Evolutionary conservation across 306 rosid genomes (phyloP).

Genomic region (Hippophae tibetana): DNA sequence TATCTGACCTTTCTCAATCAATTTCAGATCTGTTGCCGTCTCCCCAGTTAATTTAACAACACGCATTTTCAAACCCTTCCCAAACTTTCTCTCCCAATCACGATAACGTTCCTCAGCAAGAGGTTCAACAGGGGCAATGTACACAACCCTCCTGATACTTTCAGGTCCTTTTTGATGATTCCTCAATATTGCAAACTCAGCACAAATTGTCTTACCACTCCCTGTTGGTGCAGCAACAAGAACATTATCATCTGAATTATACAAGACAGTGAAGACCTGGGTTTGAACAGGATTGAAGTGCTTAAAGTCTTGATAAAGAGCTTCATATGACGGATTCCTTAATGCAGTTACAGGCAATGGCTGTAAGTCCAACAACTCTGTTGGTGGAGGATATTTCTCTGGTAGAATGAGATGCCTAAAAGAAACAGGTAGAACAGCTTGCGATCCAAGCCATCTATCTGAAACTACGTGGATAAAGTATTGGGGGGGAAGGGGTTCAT

Average conservation of each 20-base stretch:
- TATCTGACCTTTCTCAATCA: conserved; percentile 83
- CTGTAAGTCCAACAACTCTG: conserved; percentile 84
- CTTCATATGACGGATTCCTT: conserved; percentile 68
- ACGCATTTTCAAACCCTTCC: conserved; percentile 46
- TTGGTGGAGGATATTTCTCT: conserved; percentile 89
- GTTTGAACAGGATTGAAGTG: conserved; percentile 97
- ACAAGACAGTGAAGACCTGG: conserved; percentile 79
- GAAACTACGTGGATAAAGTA: conserved; percentile 85
- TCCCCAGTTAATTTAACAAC: conserved; percentile 85
- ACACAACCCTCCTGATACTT: conserved; percentile 66
- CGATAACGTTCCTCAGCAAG: conserved; percentile 76
- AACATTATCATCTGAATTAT: conserved; percentile 79
- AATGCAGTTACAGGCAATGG: conserved; percentile 86
- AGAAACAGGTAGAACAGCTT: conserved; percentile 85
- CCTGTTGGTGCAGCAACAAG: conserved; percentile 99
- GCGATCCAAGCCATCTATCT: conserved; percentile 92
- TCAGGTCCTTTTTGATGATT: conserved; percentile 69
- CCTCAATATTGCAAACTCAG: conserved; percentile 80
- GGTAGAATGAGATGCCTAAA: conserved; percentile 85
- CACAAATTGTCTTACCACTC: conserved; percentile 93
- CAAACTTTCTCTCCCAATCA: conserved; percentile 87
- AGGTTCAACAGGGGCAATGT: conserved; percentile 75
- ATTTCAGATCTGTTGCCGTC: conserved; percentile 63
- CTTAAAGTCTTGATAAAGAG: conserved; percentile 70
- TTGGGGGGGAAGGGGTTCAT: conserved; percentile 86